Base-by-base conservation (phyloP, 164 flowering plant genomes). In the Akebia trifoliata region DNA sequence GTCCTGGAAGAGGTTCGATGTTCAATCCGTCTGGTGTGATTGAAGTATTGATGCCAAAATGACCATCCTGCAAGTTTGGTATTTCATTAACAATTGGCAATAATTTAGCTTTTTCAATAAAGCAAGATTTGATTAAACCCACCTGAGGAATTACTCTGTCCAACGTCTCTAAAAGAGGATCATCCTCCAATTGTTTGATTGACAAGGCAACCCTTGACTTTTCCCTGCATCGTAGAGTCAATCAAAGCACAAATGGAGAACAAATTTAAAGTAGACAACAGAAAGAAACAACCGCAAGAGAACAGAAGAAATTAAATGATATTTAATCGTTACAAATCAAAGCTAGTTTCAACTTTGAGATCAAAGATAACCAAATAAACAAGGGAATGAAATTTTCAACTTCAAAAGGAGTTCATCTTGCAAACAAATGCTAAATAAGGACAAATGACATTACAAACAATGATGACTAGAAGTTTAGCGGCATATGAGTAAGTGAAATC, bases 71-170 rank as follows among this genome's bases (percentile, higher is more conserved):
- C 24, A 44, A 18, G 42, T 31, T 18, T 12, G 22, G 54, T 38
- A 24, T 35, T 30, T 40, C 20, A 56, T 39, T 15, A 61, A 38
- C 9, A 39, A 24, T 30, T 4, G 22, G n/a, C 11, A 24, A 55
- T 12, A 36, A 24, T 8, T 25, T 6, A 65, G 15, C 39, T 32
- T 62, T 12, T 31, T 30, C 46, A 54, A 11, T 5, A 42, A 4
- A 50, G 47, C n/a, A 18, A 6, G 32, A 46, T 46, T 18, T 21
- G 43, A 3, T 14, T 46, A 52, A 48, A 47, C 75, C 32, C 48
- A 92, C 98, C 86, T 82, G 82, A 49, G 85, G 81, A 69, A 92
- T 89, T 42, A 89, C 98, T 78, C 85, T 83, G 63, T 92, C 96
- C 72, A 88, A 63, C 15, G 96, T 89, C 72, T 86, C 96, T 14